Evolutionary conservation across 129 eudicot genomes (phyloP), one percentile per base, ranked within the genome.

Genomic region (Lactuca sativa): DNA sequence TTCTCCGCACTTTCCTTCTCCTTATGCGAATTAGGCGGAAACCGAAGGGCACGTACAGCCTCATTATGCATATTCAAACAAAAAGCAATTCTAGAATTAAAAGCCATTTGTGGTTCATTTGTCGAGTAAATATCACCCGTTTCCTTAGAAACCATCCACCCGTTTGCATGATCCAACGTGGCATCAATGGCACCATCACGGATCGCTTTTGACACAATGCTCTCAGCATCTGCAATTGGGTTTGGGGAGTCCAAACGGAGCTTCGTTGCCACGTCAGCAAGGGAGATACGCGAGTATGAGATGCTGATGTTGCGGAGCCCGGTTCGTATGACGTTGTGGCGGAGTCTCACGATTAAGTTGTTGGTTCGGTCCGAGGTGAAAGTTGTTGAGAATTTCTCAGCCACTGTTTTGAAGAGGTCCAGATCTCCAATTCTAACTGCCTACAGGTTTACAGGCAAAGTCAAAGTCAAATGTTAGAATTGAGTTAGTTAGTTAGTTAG

Each of bases 151-250:
- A 93, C 78, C 99, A 93, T 93, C 90, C 90, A 93, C n/a, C 97
- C 99, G 36, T 82, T 93, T 47, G 88, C 84, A 76, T 90, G 99
- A 77, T 93, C 99, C 25, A 93, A 8, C 1, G 87, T 83, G 32
- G 99, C 99, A 70, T 93, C 99, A 76, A 93, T 90, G 8, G 99
- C 99, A 44, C 99, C 97, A 71, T 93, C 99, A 17, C 99, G 83
- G 61, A 93, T 89, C 18, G 99, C 99, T 76, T 93, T 93, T 34
- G 99, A 78, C 0, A 93, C 95, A 52, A 93, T 93, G 62, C 97
- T 81, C 76, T 90, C 99, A 13, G 97, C 99, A 80, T 93, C 99
- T 21, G 97, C 99, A 65, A 85, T 79, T 9, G 96, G 98, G 49
- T 25, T 25, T 25, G 30, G 30, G 30, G 99, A 93, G 73, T 93